Evolutionary conservation across 345 rosid species (phyloP), one percentile per base, ranked within the genome.

Genomic region (Lepidium didymum): DNA sequence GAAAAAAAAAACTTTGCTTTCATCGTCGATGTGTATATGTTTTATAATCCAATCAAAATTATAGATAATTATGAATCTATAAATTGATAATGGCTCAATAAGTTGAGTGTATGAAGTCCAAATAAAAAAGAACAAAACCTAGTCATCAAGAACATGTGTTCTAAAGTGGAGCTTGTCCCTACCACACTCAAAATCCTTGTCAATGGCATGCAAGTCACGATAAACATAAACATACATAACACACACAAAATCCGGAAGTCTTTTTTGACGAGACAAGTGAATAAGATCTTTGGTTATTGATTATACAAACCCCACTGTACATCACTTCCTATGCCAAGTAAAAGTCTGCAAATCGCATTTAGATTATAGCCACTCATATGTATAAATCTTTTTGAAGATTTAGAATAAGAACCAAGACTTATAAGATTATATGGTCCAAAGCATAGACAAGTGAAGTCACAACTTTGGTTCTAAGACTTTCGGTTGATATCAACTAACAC

Each of bases 71-170:
- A 56, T 14, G 31, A 42, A 35, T 21, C 4, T 8, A n/a, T 19
- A 19, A 19, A 29, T 25, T 56, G 61, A 70, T 62, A 19, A 12
- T 56, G 33, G 57, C 53, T 49, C 19, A 9, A 36, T 58, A 59
- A 23, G 61, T 66, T 66, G 68, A 43, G 62, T 65, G 58, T 47
- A 12, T 49, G 67, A 67, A 66, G 73, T 74, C 77, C 77, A 74
- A 74, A 59, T 43, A 67, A 74, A 74, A 67, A 68, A 74, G 72
- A 74, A 74, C 72, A 74, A 74, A 66, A 59, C 66, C 45, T 57
- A 65, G 62, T 66, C 72, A 50, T 42, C 67, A 73, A 35, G 72
- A 66, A 66, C 77, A 66, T 73, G 72, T 73, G 72, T 74, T 59
- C 50, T 51, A 43, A 45, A 74, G 68, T 74, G 73, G 77, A 66